Evolutionary conservation across 2,329 filamentous ascomycete species (phyloP).

Genomic region (Orbilia blumenaviensis): DNA sequence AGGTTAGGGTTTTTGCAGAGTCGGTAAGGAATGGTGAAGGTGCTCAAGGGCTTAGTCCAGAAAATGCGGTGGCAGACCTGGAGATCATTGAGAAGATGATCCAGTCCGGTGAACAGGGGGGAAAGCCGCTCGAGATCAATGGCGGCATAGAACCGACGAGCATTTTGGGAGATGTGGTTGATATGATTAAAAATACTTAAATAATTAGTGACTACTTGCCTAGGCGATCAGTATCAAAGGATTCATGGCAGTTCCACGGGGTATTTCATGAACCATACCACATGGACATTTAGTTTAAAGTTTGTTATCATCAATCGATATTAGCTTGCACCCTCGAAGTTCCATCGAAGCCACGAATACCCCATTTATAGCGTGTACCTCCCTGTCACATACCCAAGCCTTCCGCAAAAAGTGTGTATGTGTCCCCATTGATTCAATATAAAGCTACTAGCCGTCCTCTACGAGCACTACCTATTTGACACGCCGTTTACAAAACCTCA

Average conservation of each 20-base stretch:
- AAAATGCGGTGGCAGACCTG: slow-evolving; percentile 71
- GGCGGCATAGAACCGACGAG: slow-evolving; percentile 44
- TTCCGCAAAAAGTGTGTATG: no score
- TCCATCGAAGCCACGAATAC: no score
- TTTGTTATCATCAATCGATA: no score
- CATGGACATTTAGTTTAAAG: neutral
- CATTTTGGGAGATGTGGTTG: slow-evolving; percentile 38
- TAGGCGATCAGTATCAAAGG: neutral
- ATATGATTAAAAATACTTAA: neutral
- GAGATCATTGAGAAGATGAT: slow-evolving; percentile 64
- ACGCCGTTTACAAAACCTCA: slow-evolving; percentile 18
- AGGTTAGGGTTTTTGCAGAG: slow-evolving; percentile 71
- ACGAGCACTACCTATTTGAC: no score
- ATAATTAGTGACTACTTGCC: neutral
- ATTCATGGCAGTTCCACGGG: no score
- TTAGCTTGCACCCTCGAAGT: no score
- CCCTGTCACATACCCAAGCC: no score
- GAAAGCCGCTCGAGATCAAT: slow-evolving; percentile 49
- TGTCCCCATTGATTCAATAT: no score
- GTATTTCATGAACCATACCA: no score
- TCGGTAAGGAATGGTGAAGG: slow-evolving; percentile 64
- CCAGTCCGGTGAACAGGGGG: slow-evolving; percentile 59
- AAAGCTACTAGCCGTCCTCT: neutral
- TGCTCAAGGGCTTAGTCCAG: slow-evolving; percentile 67
- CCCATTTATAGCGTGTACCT: no score